Base-by-base conservation (phyloP, 768 basidiomycete genomes). In the Favolaschia claudopus region DNA sequence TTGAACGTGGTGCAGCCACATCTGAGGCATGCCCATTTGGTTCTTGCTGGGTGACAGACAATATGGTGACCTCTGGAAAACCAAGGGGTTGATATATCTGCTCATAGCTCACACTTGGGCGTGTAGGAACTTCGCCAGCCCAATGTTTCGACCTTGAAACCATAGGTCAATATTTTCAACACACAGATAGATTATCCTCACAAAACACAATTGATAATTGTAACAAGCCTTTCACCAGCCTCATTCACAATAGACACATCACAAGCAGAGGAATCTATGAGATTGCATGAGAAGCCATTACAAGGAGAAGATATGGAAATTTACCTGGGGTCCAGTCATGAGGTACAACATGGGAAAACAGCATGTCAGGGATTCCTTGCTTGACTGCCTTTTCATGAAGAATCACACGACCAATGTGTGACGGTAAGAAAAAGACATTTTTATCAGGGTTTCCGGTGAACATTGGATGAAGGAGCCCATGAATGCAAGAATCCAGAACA, bases 401-500 rank as follows among this genome's bases (percentile, higher is more conserved):
- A 24, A 61, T 44, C 3, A 70, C 42, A 6, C 53, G 42, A 17
- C 56, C 58, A 27, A 69, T 43, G 22, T 58, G 54, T 6, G 75
- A 72, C 4, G 75, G 76, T 12, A 77, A 67, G 47, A 71, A 76
- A 63, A 73, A 76, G 22, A 61, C 63, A 36, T 64, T 69, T 9
- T 55, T 57, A 46, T 74, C 72, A 20, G 55, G 53, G 47, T 72
- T 68, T 6, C 70, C 71, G 12, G 70, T 72, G 55, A 78, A 62
- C 2, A 66, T 48, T 20, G 67, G 70, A 55, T 76, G 72, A 2
- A 74, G 67, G 7, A 69, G 53, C 33, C 70, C 63, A 27, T 79
- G 77, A 6, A 79, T 40, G 36, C 72, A 73, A 1, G 74, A 69
- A 51, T 79, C 78, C 7, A 80, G 50, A 19, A 74, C 67, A 1